Evolutionary conservation across 192 early-diverging fungal species (phyloP), one percentile per base, ranked within the genome.

Genomic region (Coemansia sp.): DNA sequence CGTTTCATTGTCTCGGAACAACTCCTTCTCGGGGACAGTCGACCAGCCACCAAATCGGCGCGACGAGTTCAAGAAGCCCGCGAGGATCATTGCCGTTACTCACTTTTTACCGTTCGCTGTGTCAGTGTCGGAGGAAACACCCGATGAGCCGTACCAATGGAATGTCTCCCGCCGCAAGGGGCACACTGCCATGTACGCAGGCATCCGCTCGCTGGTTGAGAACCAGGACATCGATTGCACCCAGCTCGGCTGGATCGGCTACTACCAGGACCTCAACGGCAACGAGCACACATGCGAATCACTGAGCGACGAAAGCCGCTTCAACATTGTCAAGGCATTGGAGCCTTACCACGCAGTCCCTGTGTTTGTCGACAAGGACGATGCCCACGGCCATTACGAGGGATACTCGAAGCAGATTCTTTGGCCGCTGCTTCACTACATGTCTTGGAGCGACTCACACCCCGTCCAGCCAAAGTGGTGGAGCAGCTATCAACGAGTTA

Each of bases 401-500:
- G 97, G 97, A 1, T 99, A 96, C 78, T 97, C 96, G 85, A 99
- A 99, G 85, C 85, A 87, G 61, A 93, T 93, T n/a, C 83, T 99
- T 40, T 99, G 95, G 95, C 95, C 95, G 44, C 77, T 99, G 70
- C 90, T 99, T 56, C 95, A 98, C 79, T 99, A 98, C 71, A 88
- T 96, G 49, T 86, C 95, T 45, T 95, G 94, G 94, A 88, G 90
- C 65, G 84, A 86, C 45, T 81, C 89, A 32, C 85, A 87, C 1
- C 86, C 90, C 64, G 87, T 89, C 49, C 82, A 88, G 32, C 65
- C 84, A 41, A 69, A 61, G 12, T 88, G 89, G 73, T 99, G 91
- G 92, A 79, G 81, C 14, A 87, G 92, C 68, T 99, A 97, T 82
- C 73, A 86, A 50, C 85, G 84, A 70, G 93, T 94, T 40, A 95